Evolutionary conservation across 306 rosid species (phyloP).

Genomic region (Cajanus cajan): DNA sequence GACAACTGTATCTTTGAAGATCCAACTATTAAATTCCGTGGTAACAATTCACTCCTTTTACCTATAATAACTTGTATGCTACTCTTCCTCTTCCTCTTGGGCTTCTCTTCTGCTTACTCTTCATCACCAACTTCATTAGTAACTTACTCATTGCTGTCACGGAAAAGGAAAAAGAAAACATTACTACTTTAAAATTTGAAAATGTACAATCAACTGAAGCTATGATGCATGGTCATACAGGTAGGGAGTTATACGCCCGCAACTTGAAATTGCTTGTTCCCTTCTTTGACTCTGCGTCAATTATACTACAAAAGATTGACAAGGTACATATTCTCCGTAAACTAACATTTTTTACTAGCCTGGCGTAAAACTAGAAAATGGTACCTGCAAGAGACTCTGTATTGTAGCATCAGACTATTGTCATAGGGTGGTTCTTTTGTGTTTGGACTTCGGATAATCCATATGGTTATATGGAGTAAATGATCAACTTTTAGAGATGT

Average conservation of each 20-base stretch:
- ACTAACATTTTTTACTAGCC: slow-evolving; percentile 26
- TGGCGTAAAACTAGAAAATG: neutral
- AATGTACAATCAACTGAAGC: slow-evolving; percentile 25
- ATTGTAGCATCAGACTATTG: too few relatives aligned
- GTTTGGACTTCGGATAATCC: neutral
- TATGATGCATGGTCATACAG: slow-evolving; percentile 46
- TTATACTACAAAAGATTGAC: slow-evolving; percentile 59
- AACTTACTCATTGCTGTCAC: neutral
- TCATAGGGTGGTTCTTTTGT: neutral
- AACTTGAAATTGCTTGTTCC: slow-evolving; percentile 98
- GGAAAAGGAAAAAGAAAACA: neutral
- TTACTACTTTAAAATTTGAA: neutral
- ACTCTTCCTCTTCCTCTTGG: neutral
- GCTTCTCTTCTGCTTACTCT: neutral
- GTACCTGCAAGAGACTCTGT: neutral
- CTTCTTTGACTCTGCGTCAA: slow-evolving; percentile 75
- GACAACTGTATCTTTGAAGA: slow-evolving; percentile 80
- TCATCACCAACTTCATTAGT: neutral
- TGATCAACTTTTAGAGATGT: neutral
- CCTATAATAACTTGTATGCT: neutral
- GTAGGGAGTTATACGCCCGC: slow-evolving; percentile 78
- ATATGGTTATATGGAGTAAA: neutral
- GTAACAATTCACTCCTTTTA: slow-evolving; percentile 37
- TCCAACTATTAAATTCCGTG: slow-evolving; percentile 82
- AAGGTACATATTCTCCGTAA: slow-evolving; percentile 52